A percentile compares a stretch with the other conserved stretches of the same genome.
Evolutionary conservation across 108 stramenopile genomes (phyloP).

Genomic region (Skeletonema costatum): DNA sequence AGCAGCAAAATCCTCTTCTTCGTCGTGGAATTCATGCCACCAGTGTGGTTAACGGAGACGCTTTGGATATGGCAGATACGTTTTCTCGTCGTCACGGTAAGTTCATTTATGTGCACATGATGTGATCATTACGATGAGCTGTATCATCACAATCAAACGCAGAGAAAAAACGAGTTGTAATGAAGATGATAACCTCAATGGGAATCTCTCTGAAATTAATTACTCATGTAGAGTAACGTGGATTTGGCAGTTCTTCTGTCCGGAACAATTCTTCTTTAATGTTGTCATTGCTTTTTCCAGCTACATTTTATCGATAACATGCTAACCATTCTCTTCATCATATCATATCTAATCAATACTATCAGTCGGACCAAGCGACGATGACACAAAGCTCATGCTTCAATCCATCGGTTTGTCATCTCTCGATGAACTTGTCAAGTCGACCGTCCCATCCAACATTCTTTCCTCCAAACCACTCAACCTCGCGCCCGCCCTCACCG

Average conservation of each 20-base stretch:
- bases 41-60: slow-evolving; percentile 48
- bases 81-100: slow-evolving; percentile 85
- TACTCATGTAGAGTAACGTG: neutral
- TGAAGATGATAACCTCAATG: neutral
- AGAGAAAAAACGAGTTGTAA: neutral
- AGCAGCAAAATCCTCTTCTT: neutral
- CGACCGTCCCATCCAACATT: slow-evolving; percentile 94
- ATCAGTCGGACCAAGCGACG: slow-evolving; percentile 86
- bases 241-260: slow-evolving; percentile 2
- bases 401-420: slow-evolving; percentile 83
- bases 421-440: slow-evolving; percentile 84
- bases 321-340: neutral
- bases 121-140: neutral
- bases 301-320: neutral
- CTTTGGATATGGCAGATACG: slow-evolving; percentile 80
- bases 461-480: slow-evolving; percentile 66
- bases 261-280: neutral
- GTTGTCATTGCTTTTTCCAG: neutral
- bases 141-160: neutral
- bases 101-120: slow-evolving; percentile 18
- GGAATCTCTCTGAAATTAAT: neutral
- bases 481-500: slow-evolving; percentile 79
- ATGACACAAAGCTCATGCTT: slow-evolving; percentile 86
- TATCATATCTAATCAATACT: neutral
- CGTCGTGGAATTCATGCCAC: slow-evolving; percentile 51